These are phyloP conservation scores for Septoria linicola DNA, from an alignment of 2,329 filamentous ascomycete genomes.

Conservation along the genomic window DNA sequence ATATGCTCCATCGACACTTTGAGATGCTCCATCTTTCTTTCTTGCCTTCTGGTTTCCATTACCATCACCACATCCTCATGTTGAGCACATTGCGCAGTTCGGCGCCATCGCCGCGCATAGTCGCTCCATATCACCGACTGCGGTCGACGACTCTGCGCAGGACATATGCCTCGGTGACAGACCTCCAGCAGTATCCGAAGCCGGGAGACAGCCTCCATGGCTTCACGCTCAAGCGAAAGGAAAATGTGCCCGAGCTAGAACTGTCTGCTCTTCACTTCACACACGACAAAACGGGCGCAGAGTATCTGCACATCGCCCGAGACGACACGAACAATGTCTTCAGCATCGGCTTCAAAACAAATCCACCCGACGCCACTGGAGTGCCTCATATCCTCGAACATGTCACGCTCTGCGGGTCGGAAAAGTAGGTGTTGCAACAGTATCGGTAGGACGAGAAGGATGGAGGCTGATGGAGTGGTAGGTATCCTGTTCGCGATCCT, in stretches of 20 bases:
- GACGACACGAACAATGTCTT: conserved; percentile 99
- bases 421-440: conserved; percentile 63
- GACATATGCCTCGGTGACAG: conserved; percentile 66
- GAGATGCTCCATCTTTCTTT: not conserved
- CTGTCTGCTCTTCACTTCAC: conserved; percentile 85
- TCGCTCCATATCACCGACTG: conserved; percentile 25
- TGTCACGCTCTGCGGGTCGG: conserved; percentile 90
- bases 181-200: conserved; percentile 71
- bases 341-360: conserved; percentile 98
- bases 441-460: not conserved
- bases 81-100: conserved; percentile 26
- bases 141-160: conserved; percentile 15
- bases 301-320: conserved; percentile 91
- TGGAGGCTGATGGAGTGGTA: conserved; percentile 42
- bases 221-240: conserved; percentile 84
- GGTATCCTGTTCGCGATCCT: conserved; percentile 94
- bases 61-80: conserved; percentile 18
- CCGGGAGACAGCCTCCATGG: conserved; percentile 86
- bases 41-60: not conserved
- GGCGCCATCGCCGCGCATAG: conserved; percentile 27
- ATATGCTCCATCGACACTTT: not conserved
- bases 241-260: conserved; percentile 92
- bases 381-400: conserved; percentile 97
- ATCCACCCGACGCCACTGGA: conserved; percentile 92
- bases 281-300: conserved; percentile 92